These are phyloP conservation scores for Penicillium sp. DNA, from an alignment of 2,329 filamentous ascomycete genomes.

Conservation along the genomic window DNA sequence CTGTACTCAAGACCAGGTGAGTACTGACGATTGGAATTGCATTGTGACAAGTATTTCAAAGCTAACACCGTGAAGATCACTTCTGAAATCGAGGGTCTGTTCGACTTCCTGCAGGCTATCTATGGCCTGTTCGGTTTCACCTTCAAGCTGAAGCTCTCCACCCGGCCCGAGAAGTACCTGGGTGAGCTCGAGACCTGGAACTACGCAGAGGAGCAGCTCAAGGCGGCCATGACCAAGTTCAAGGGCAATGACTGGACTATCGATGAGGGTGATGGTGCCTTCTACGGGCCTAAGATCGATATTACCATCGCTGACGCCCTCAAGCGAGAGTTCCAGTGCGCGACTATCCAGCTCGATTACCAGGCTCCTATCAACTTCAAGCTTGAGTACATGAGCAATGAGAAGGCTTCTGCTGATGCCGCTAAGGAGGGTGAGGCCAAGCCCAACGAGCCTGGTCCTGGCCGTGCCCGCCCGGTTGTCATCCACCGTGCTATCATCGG, in stretches of 20 bases:
- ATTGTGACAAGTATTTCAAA: no score
- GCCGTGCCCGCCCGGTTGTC: conserved; percentile 44
- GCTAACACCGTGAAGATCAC: no score
- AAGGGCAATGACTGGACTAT: conserved; percentile 70
- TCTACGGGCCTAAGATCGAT: conserved; percentile 98
- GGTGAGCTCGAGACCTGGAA: conserved; percentile 83
- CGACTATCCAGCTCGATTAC: conserved; percentile 91
- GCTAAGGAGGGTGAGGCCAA: conserved; percentile 38
- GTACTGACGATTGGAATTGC: no score
- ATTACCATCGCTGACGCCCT: conserved; percentile 87
- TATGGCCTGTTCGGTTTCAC: conserved; percentile 75
- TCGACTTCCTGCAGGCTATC: conserved; percentile 49
- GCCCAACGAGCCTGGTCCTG: conserved; percentile 29
- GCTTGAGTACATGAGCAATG: conserved; percentile 72
- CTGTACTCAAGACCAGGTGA: no score
- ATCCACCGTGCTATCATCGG: conserved; percentile 46
- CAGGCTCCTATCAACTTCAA: conserved; percentile 78
- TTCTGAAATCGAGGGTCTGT: no score
- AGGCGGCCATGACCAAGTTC: conserved; percentile 71
- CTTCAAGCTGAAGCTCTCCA: conserved; percentile 95
- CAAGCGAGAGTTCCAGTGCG: conserved; percentile 75
- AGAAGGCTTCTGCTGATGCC: no score
- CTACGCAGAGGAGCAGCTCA: conserved; percentile 71
- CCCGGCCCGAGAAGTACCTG: conserved; percentile 77
- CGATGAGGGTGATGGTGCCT: conserved; percentile 90